These are phyloP conservation scores for Pseudotsuga menziesii DNA, from an alignment of 75 land plant genomes.

Conservation along the genomic window DNA sequence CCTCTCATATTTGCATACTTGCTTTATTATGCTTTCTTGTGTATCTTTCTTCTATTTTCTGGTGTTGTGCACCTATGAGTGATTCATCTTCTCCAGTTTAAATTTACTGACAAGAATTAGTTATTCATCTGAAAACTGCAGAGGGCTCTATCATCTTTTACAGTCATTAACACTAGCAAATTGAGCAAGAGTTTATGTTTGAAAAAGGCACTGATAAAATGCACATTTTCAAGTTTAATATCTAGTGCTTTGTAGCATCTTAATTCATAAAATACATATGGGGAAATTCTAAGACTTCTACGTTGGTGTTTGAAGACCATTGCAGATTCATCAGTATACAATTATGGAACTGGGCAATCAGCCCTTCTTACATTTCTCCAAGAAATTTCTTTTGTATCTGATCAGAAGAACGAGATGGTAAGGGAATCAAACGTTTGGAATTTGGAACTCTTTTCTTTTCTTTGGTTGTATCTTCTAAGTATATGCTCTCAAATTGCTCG, in stretches of 20 bases:
- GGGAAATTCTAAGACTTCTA: not conserved
- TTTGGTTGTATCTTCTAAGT: too few species aligned
- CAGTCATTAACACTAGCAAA: not conserved
- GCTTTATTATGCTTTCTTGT: too few species aligned
- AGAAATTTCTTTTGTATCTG: conserved; percentile 9
- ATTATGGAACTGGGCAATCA: conserved; percentile 6
- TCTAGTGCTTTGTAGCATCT: not conserved
- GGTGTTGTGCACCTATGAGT: too few species aligned
- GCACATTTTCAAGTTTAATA: not conserved
- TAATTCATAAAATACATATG: not conserved
- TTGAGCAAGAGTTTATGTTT: not conserved
- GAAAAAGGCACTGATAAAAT: not conserved
- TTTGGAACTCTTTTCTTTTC: too few species aligned
- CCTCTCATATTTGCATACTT: too few species aligned
- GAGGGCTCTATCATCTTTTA: not conserved
- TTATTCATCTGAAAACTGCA: not conserved
- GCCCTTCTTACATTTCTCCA: conserved; percentile 9
- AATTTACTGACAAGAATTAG: too few species aligned
- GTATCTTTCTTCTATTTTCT: too few species aligned
- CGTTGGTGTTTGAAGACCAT: not conserved
- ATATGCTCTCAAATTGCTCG: too few species aligned
- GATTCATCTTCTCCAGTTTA: too few species aligned
- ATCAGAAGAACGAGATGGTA: not conserved
- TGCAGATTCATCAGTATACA: conserved; percentile 7
- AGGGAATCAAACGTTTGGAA: too few species aligned